A percentile compares a stretch with the other conserved stretches of the same genome.
These are phyloP conservation scores for Periconia sp. DNA, from an alignment of 2,329 filamentous ascomycete species.

Conservation along the genomic window DNA sequence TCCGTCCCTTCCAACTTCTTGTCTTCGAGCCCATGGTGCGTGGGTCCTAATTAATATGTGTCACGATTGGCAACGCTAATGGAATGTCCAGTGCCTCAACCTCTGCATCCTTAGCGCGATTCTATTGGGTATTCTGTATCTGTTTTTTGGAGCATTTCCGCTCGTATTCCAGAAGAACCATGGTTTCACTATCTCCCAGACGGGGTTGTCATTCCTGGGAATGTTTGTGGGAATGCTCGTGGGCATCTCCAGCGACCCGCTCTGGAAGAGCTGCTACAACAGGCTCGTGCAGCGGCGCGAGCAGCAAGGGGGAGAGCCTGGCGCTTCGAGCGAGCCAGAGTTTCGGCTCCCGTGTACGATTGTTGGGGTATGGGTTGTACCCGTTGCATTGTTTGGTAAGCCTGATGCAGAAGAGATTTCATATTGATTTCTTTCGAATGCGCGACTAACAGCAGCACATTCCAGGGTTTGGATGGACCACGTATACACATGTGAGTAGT, in stretches of 20 bases:
- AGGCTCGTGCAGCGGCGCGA: constrained; percentile 59
- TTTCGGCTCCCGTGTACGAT: constrained; percentile 73
- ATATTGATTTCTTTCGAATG: constrained; percentile 12
- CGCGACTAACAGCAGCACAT: constrained; percentile 28
- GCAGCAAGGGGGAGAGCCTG: constrained; percentile 54
- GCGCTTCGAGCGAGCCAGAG: constrained; percentile 73
- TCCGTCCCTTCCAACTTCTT: constrained; percentile 75
- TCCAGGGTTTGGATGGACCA: constrained; percentile 77
- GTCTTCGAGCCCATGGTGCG: constrained; percentile 75
- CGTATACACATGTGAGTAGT: constrained; percentile 71
- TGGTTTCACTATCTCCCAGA: constrained; percentile 76
- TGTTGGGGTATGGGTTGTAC: constrained; percentile 73
- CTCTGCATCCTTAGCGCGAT: constrained; percentile 83
- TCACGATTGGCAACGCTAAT: constrained; percentile 30
- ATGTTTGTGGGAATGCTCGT: constrained; percentile 65
- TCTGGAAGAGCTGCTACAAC: constrained; percentile 65
- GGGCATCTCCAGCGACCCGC: constrained; percentile 63
- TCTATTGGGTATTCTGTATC: constrained; percentile 82
- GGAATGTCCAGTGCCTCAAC: constrained; percentile 58
- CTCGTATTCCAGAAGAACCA: constrained; percentile 76
- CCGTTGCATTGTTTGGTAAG: constrained; percentile 76
- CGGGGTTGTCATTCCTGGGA: constrained; percentile 75
- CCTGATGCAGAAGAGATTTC: constrained; percentile 21
- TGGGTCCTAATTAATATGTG: constrained; percentile 1
- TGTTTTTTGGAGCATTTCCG: constrained; percentile 75